Evolutionary conservation across 2,329 filamentous ascomycete species (phyloP).

Genomic region (Alternaria rosae): DNA sequence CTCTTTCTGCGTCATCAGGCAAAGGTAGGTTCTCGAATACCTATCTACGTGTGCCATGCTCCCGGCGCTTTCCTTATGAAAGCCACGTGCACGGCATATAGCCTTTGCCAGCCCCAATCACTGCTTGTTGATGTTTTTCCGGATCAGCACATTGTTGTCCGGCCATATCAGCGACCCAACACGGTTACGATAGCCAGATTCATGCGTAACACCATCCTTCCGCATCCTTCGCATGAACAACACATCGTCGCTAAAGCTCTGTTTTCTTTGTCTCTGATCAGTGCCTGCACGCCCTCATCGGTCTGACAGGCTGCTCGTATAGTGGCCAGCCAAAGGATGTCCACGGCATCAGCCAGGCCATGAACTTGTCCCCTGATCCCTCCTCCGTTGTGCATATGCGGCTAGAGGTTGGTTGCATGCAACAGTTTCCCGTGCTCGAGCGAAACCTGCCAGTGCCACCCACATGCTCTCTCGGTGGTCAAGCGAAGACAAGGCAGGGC

Average conservation of each 20-base stretch:
- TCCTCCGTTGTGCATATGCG: conserved; percentile 45
- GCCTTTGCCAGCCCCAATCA: conserved; percentile 4
- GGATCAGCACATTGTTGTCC: conserved; percentile 9
- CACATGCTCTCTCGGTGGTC: conserved; percentile 8
- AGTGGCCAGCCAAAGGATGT: conserved; percentile 28
- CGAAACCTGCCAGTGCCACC: conserved; percentile 20
- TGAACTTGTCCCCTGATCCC: conserved; percentile 34
- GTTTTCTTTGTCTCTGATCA: conserved; percentile 13
- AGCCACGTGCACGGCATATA: conserved; percentile 1
- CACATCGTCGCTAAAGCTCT: conserved; percentile 7
- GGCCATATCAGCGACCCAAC: conserved; percentile 14
- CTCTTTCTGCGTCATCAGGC: conserved; percentile 29
- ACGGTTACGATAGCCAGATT: conserved; percentile 17
- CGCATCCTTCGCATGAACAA: conserved; percentile 10
- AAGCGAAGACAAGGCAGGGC: conserved; percentile 12
- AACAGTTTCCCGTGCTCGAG: conserved; percentile 40
- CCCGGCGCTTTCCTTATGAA: conserved; percentile 2
- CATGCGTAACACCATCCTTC: conserved; percentile 15
- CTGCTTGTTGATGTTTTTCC: conserved; percentile 3
- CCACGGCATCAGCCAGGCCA: conserved; percentile 26
- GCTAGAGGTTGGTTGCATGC: conserved; percentile 46
- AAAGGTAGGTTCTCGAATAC: conserved; percentile 1
- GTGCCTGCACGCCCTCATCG: conserved; percentile 16
- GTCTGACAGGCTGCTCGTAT: conserved; percentile 22
- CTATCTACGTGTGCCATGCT: conserved; percentile 1